phyloP scores from a whole-genome alignment of 768 basidiomycete species.

The Tulasnella sp. region DNA sequence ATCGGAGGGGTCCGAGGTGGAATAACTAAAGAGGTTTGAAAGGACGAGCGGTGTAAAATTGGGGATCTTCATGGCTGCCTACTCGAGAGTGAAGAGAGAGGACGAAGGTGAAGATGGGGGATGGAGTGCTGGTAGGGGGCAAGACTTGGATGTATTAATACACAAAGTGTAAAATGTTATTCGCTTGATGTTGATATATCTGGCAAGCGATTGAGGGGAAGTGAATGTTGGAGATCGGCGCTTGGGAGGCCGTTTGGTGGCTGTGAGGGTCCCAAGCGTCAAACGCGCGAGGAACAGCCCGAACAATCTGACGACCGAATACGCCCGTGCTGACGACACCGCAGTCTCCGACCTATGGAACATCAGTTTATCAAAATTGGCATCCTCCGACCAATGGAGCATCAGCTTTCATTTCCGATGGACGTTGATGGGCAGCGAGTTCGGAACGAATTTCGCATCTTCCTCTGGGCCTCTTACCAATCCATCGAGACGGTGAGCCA shows the following conservation, averaged over 20 bases:
- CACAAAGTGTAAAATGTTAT: not conserved
- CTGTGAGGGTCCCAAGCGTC: not conserved
- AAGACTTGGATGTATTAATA: not conserved
- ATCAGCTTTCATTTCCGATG: no score
- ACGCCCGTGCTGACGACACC: not conserved
- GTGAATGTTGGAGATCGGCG: not conserved
- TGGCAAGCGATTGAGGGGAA: not conserved
- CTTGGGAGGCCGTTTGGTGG: not conserved
- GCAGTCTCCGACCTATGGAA: not conserved
- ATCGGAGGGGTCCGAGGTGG: not conserved
- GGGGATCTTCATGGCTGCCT: not conserved
- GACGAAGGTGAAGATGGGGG: not conserved
- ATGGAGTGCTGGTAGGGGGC: not conserved
- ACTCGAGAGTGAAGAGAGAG: not conserved
- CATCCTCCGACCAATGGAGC: no score
- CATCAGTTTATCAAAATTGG: no score
- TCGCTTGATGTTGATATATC: not conserved
- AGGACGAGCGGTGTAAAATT: not conserved
- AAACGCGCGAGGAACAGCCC: not conserved
- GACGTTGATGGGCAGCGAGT: no score
- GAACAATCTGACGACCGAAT: not conserved
- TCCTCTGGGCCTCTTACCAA: no score
- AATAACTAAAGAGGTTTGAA: not conserved
- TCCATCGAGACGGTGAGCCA: no score
- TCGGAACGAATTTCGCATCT: no score